Evolutionary conservation across 441 rosid genomes (phyloP), one percentile per base, ranked within the genome.

Genomic region (Arabidopsis hybrid): DNA sequence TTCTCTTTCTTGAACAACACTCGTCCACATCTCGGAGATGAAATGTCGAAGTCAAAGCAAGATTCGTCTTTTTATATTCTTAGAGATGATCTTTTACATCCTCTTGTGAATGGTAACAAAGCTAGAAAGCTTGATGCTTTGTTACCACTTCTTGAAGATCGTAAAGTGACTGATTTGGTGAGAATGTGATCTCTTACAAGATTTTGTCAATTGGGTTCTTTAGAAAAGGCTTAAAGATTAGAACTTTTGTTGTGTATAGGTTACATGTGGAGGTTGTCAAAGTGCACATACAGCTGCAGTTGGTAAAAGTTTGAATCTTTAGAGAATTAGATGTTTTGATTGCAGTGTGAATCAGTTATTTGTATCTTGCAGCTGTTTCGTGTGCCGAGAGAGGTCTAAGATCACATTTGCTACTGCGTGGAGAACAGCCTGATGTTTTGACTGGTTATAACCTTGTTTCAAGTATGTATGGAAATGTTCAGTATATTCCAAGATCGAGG

Each of bases 231-330:
- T 49, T 39, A 34, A 45, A 71, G 73, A 1, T 58, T 71, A 34
- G 34, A 62, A 17, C 14, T 69, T 59, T 29, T 13, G 0, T 34
- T 77, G 68, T 43, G 0, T 65, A 65, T 83, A 90, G 99, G 96
- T 92, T 79, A 90, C 97, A 8, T 95, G 97, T 75, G 97, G 97
- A 71, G 97, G 97, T 69, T 89, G 96, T 81, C 99, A 91, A 85
- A 95, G 97, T 59, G 97, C 97, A 9, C 96, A 95, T 75, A 78
- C 99, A 76, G 89, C 94, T 67, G 93, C 94, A 66, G 90, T 88
- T 80, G 97, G 97, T 85, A 82, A 78, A 85, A 68, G 43, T 35
- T 53, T 26, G 39, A 56, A 42, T 40, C 36, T 65, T 47, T 34
- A 38, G 55, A 47, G 62, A 47, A 49, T 10, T 46, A 3, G n/a